Evolutionary conservation across 345 rosid genomes (phyloP), one percentile per base, ranked within the genome.

Genomic region (Kernera saxatilis): DNA sequence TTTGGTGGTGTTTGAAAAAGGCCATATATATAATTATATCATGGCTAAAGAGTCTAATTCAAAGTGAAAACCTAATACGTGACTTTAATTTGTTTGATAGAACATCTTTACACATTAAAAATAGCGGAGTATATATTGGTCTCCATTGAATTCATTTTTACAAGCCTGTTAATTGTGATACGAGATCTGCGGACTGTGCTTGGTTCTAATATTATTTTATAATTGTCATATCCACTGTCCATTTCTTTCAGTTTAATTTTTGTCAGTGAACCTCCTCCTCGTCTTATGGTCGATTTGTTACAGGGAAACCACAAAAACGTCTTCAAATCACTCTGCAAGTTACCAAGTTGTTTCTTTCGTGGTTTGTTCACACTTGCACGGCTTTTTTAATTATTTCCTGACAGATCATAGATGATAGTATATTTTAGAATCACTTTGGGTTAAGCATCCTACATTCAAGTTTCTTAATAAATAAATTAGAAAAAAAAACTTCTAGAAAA

Each of bases 1-100:
- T 41, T 46, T 70, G 58, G 57, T 25, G 21, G 29, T 36, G 37
- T 69, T 33, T 69, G 14, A n/a, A 45, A 69, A 36, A 36, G 39
- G 48, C 29, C 49, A 35, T 15, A 35, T 45, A 35, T 15, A 35
- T 45, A 45, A 45, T 19, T 33, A 57, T 69, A 8, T 35, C 46
- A 23, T 44, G 32, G 17, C 14, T 43, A 8, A 46, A 41, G n/a
- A 53, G 11, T 54, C 12, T 43, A 21, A 14, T 32, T 32, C 44
- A 64, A 30, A 55, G 44, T 44, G 45, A 43, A 21, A 32, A 22
- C 46, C 56, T 69, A 57, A 33, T 45, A 69, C 46, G 46, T 33
- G 52, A 45, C 73, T 57, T 57, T 45, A 35, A 32, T 22, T 44
- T 45, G 8, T 23, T 21, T 49, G 35, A 8, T 25, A 21, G 33